phyloP scores from a whole-genome alignment of 140 eudicot genomes.

The Anethum foeniculum region DNA sequence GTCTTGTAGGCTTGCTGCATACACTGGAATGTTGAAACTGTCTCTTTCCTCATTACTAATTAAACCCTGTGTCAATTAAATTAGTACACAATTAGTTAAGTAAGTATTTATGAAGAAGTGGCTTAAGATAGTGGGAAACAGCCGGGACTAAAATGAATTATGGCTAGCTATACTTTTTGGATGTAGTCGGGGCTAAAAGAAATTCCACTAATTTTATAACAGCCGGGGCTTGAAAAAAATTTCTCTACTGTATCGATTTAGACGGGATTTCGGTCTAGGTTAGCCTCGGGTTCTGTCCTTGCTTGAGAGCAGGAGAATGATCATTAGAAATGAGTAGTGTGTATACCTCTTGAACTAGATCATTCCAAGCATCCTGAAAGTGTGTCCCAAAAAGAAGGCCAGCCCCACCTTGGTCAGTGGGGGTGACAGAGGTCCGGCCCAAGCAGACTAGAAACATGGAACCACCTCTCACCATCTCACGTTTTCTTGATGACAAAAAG shows the following conservation, averaged over 20 bases:
- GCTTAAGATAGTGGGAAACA: no score
- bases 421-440: constrained; percentile 75
- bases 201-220: no score
- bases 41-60: constrained; percentile 69
- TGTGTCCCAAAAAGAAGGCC: constrained; percentile 93
- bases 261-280: no score
- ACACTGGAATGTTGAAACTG: constrained; percentile 86
- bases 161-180: no score
- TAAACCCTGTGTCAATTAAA: constrained; percentile 40
- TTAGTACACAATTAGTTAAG: background rate
- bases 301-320: background rate
- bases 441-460: constrained; percentile 82
- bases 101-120: no score
- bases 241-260: no score
- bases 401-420: constrained; percentile 95
- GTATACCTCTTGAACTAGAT: constrained; percentile 87
- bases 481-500: constrained; percentile 55
- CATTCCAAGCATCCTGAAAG: constrained; percentile 99
- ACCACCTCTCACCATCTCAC: constrained; percentile 75
- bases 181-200: no score
- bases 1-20: constrained; percentile 79
- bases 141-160: no score
- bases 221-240: no score
- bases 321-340: constrained; percentile 12
- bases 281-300: no score